Conservation (phyloP, 495 filamentous ascomycete species). For the Hypoxylon fragiforme region DNA sequence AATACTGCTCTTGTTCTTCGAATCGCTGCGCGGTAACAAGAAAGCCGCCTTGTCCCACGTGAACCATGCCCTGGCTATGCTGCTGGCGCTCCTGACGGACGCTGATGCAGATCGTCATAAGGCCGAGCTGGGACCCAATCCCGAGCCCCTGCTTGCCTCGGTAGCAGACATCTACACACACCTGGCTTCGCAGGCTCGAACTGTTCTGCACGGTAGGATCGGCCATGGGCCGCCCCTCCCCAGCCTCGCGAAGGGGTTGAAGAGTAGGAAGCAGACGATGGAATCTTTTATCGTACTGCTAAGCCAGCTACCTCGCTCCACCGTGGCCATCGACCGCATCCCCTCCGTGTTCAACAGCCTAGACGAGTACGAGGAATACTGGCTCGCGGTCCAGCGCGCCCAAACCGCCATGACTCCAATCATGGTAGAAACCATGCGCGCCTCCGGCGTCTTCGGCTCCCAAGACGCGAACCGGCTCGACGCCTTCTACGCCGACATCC, state of each 20-base stretch:
- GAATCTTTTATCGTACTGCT: constrained; percentile 13
- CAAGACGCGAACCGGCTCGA: not conserved
- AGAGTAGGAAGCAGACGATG: constrained; percentile 10
- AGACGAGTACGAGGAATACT: constrained; percentile 15
- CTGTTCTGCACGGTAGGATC: constrained; percentile 3
- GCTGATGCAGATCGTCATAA: not conserved
- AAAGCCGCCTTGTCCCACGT: constrained; percentile 14
- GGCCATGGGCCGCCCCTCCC: constrained; percentile 4
- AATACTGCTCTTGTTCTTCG: constrained; percentile 9
- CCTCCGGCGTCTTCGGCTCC: not conserved
- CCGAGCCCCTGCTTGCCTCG: not conserved
- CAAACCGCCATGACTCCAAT: not conserved
- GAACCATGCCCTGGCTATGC: constrained; percentile 12
- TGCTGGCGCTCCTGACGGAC: constrained; percentile 10
- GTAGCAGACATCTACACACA: constrained; percentile 8
- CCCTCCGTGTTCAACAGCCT: constrained; percentile 13
- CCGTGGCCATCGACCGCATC: not conserved
- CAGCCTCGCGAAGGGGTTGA: not conserved
- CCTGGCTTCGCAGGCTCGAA: constrained; percentile 7
- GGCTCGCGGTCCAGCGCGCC: not conserved
- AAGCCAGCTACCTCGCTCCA: constrained; percentile 2
- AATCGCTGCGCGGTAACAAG: constrained; percentile 8
- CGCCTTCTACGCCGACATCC: not conserved
- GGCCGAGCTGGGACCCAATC: constrained; percentile 10
- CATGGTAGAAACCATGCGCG: constrained; percentile 2